These are phyloP conservation scores for Solanum hybrid DNA, from an alignment of 305 asterid genomes.

Conservation along the genomic window DNA sequence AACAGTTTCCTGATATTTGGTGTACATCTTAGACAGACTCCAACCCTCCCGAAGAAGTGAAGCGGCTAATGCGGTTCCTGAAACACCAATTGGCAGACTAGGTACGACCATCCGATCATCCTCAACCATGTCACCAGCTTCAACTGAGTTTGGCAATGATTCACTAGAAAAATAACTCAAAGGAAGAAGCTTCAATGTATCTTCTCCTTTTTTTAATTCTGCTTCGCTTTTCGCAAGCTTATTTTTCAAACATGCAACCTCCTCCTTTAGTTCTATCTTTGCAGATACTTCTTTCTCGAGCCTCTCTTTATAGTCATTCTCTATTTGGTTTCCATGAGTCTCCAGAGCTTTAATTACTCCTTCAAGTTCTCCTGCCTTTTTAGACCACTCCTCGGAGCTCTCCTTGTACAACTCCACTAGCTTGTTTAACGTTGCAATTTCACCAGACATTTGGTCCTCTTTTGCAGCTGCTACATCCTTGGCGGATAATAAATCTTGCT, in stretches of 20 bases:
- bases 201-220: conserved; percentile 59
- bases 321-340: conserved; percentile 69
- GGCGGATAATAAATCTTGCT: conserved; percentile 65
- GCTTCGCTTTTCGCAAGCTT: conserved; percentile 40
- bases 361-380: conserved; percentile 94
- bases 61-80: conserved; percentile 96
- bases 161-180: conserved; percentile 32
- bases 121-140: conserved; percentile 30
- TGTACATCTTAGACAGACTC: conserved; percentile 78
- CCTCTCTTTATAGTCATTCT: conserved; percentile 63
- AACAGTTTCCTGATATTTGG: conserved; percentile 88
- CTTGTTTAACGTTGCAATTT: conserved; percentile 69
- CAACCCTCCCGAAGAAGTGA: conserved; percentile 98
- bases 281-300: conserved; percentile 62
- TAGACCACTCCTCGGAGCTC: conserved; percentile 92
- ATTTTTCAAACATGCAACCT: conserved; percentile 45
- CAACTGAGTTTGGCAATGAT: conserved; percentile 20
- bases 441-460: conserved; percentile 66
- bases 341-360: conserved; percentile 95
- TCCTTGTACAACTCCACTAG: conserved; percentile 85
- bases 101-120: conserved; percentile 70
- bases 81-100: conserved; percentile 66
- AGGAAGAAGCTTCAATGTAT: conserved; percentile 41
- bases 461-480: conserved; percentile 62
- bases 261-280: conserved; percentile 65